Conservation (phyloP, 257 asterid genomes). For the Solanum gandarillasii region DNA sequence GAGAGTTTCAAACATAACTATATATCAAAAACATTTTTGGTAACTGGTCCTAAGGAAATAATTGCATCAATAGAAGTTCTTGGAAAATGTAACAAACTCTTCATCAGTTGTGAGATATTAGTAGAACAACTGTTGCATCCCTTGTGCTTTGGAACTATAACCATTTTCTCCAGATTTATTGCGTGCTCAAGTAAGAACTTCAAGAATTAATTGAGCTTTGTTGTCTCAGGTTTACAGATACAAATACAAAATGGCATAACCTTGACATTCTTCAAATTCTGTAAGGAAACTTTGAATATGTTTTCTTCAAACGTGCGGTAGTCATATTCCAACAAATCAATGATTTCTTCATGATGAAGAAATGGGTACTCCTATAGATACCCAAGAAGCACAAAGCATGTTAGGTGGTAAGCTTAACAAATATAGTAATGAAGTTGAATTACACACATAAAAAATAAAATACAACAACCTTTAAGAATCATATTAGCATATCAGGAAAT, state of each 20-base stretch:
- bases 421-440: background rate
- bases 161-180: background rate
- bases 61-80: background rate
- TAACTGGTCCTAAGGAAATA: background rate
- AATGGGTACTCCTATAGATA: background rate
- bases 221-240: background rate
- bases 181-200: background rate
- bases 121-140: background rate
- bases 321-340: background rate
- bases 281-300: background rate
- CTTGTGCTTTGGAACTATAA: background rate
- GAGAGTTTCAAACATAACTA: background rate
- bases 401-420: background rate
- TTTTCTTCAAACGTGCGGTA: background rate
- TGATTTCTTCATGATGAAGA: background rate
- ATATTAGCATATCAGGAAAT: background rate
- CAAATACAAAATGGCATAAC: too few species aligned
- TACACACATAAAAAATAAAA: background rate
- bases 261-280: background rate
- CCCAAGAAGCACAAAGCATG: background rate
- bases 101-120: background rate
- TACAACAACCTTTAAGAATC: background rate
- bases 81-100: background rate
- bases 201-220: background rate
- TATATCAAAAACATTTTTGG: too few species aligned